Evolutionary conservation across 2,329 filamentous ascomycete genomes (phyloP).

Genomic region (Alternaria postmessia): DNA sequence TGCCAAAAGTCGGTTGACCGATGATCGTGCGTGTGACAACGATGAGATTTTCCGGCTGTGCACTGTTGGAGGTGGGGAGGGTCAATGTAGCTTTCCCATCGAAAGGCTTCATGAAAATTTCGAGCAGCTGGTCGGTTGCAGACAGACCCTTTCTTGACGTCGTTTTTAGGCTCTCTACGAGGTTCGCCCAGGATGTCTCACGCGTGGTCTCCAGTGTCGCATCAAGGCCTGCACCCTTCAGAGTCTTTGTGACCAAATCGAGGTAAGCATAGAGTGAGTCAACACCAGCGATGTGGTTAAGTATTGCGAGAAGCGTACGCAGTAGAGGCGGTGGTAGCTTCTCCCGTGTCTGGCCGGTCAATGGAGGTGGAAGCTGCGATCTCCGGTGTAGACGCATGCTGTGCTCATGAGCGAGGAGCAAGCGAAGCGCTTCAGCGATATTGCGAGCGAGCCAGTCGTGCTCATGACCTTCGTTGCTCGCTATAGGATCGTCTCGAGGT

Average conservation of each 20-base stretch:
- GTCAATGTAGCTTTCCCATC: slow-evolving; percentile 40
- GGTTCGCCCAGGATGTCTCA: slow-evolving; percentile 39
- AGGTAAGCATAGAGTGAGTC: slow-evolving; percentile 49
- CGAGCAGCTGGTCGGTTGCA: slow-evolving; percentile 43
- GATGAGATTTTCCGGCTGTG: slow-evolving; percentile 31
- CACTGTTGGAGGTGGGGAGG: slow-evolving; percentile 32
- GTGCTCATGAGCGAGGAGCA: slow-evolving; percentile 82
- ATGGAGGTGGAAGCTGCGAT: slow-evolving; percentile 68
- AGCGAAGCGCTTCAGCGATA: slow-evolving; percentile 72
- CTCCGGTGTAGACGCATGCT: slow-evolving; percentile 75
- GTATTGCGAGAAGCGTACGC: slow-evolving; percentile 63
- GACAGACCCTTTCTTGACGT: slow-evolving; percentile 38
- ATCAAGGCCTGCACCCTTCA: slow-evolving; percentile 42
- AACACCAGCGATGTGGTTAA: slow-evolving; percentile 58
- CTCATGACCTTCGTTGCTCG: slow-evolving; percentile 33
- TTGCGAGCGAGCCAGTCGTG: slow-evolving; percentile 66
- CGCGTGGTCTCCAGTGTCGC: slow-evolving; percentile 34
- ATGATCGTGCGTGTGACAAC: slow-evolving; percentile 45
- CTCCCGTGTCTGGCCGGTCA: slow-evolving; percentile 60
- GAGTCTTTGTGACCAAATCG: slow-evolving; percentile 21
- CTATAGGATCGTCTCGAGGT: slow-evolving; percentile 60
- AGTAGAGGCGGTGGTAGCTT: slow-evolving; percentile 65
- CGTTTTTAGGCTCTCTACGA: slow-evolving; percentile 40
- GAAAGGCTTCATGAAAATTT: slow-evolving; percentile 39
- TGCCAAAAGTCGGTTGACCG: slow-evolving; percentile 45